Base-by-base conservation (phyloP, 1,139 yeast genomes). In the Lodderomyces oxycetoniae region DNA sequence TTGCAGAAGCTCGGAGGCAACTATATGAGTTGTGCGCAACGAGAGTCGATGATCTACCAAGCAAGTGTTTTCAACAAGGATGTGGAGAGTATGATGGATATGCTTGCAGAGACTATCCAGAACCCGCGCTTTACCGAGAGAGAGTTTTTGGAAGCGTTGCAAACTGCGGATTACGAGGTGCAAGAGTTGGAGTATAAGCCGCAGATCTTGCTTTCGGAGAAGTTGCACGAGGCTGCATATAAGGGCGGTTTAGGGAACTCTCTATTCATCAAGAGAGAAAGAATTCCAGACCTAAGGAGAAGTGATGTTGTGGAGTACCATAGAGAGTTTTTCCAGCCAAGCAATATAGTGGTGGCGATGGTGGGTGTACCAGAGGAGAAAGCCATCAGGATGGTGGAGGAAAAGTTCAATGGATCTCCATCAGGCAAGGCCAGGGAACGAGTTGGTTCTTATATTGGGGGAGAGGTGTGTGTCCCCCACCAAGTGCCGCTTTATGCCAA, bases 21-120 rank as follows among this genome's bases (percentile, higher is more conserved):
- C 57, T 88, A 84, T 58, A 89, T 87, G 78, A 85, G 96, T 52
- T 82, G 95, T 1, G 86, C 96, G 1, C 86, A 94, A 19, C 71
- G 98, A 52, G 98, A 91, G 55, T 76, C 93, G 4, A 73, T 91
- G 66, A 77, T 91, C 63, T 91, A 91, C 57, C 97, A 91, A 57
- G 95, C 96, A 2, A 81, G 95, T 2, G 95, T 88, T 1, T 91
- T 91, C 67, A 88, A 89, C 54, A 74, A 63, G 35, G 96, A 89
- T 52, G 79, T 83, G n/a, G 93, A 79, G 30, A 66, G 69, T 44
- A 88, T 93, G 95, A 77, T 86, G 46, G 74, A 74, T 30, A 66
- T 87, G 34, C 67, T 91, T 47, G 66, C 87, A n/a, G 93, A 88
- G 47, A 86, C 96, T 0, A 80, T 89, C 7, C 63, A 80, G 15